Conservation (phyloP, 495 filamentous ascomycete genomes). For the Margaritispora aquatica region DNA sequence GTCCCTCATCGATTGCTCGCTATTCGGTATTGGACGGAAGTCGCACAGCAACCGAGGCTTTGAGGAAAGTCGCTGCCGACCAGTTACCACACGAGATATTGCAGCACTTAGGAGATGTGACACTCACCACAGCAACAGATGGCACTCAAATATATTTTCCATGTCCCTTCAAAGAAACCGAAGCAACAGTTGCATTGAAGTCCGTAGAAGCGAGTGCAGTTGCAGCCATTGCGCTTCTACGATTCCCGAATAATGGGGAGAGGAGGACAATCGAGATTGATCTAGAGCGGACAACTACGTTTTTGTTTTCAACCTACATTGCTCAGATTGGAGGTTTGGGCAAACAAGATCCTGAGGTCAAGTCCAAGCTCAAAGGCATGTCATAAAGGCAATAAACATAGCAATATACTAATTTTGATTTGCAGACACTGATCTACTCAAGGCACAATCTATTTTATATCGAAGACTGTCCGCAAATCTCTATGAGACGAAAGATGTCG, state of each 20-base stretch:
- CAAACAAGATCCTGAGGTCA: conserved; percentile 54
- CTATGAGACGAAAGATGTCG: conserved; percentile 59
- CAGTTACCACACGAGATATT: conserved; percentile 27
- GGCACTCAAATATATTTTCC: conserved; percentile 41
- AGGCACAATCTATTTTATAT: conserved; percentile 66
- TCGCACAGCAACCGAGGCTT: conserved; percentile 6
- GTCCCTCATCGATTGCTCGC: not conserved
- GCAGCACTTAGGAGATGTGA: conserved; percentile 23
- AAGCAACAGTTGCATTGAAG: conserved; percentile 61
- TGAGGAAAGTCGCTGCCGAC: conserved; percentile 11
- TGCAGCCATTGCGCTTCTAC: conserved; percentile 55
- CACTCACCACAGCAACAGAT: conserved; percentile 23
- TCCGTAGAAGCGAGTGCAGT: conserved; percentile 63
- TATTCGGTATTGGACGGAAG: conserved; percentile 19
- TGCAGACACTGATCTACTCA: conserved; percentile 62
- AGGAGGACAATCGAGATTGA: conserved; percentile 48
- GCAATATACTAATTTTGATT: conserved; percentile 9
- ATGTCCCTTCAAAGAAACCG: conserved; percentile 65
- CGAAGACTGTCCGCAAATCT: conserved; percentile 69
- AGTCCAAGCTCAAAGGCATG: conserved; percentile 24
- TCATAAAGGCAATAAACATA: not conserved
- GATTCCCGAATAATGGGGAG: conserved; percentile 32
- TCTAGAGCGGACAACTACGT: conserved; percentile 57
- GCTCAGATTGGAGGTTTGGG: conserved; percentile 64
- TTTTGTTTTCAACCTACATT: conserved; percentile 67